Base-by-base conservation (phyloP, 1,139 yeast genomes). In the Taphrina pruni region DNA sequence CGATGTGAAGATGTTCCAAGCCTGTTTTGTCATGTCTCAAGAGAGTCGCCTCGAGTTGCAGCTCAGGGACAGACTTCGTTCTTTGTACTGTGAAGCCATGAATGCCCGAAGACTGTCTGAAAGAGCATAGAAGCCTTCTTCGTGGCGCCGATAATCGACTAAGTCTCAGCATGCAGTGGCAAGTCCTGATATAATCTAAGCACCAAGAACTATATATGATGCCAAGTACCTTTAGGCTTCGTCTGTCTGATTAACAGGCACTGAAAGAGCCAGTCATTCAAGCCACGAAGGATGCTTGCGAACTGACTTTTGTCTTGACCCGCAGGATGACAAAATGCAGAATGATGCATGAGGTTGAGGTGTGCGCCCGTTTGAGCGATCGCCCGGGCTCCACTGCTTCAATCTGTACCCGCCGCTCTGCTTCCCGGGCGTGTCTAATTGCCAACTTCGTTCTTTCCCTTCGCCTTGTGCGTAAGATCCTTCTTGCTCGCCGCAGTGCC, bases 1-100 rank as follows among this genome's bases (percentile, higher is more conserved):
- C 96, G 70, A 94, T 85, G 77, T 94, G 99, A 46, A 94, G 78
- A 78, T 94, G 98, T 71, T 86, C 84, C 12, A 96, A 84, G 0
- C 95, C 95, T 0, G 96, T 88, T 52, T 80, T 81, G 39, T 77
- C 76, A 78, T 94, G 97, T 43, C 81, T 79, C 69, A 93, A 79
- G 65, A 86, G 87, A 5, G 90, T 88, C 3, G 97, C 98, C 2
- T 88, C 86, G 70, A 93, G 78, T 32, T 92, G 87, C 73, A 91
- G 85, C 77, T 92, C 96, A 2, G 97, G 97, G 7, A 94, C 86
- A 9, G 87, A 84, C 62, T 86, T 80, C 4, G 88, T 88, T 48
- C 57, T 39, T 50, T 68, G 62, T n/a, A 45, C 41, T 6, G 65
- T 50, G 35, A 62, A 55, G 41, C 65, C 67, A 46, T 64, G 67